Base-by-base conservation (phyloP, 1,139 yeast species). In the Pichia sp. region DNA sequence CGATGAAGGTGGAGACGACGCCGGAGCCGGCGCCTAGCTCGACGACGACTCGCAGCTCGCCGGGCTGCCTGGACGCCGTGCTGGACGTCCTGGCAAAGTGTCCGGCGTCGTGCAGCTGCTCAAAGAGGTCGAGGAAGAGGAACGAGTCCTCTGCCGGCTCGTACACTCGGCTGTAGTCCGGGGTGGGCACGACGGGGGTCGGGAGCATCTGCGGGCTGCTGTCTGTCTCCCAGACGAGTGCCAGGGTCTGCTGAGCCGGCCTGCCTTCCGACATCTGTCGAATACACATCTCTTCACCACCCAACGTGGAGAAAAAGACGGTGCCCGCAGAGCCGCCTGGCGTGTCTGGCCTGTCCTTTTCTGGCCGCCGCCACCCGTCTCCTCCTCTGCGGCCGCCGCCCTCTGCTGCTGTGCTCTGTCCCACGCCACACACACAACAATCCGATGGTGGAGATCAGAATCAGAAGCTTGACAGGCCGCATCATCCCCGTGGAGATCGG, bases 1-100 rank as follows among this genome's bases (percentile, higher is more conserved):
- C 80, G 11, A 90, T 62, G 66, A 93, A 93, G 0, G 96, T 78
- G 0, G 95, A 78, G 1, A 92, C 87, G 5, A 93, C 78, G 0
- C 98, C 99, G 0, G 97, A 83, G 0, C 99, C 99, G 3, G 92
- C 79, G 0, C 99, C 99, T 8, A 93, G 77, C 65, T 93, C 99
- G n/a, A 86, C 76, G 1, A 87, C 84, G 29, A 42, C 34, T n/a
- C 10, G 34, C 0, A 89, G 26, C 49, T 0, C 16, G 41, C 5
- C 29, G 8, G 16, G 41, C 8, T 5, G 41, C 10, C 41, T 5
- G n/a, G 95, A 87, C 0, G 31, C 29, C 26, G 67, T 51, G 23
- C 54, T 55, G 23, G 60, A 41, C n/a, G 55, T 31, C 57, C 76
- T 79, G 23, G 16, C 61, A 57, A 40, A 85, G 63, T 34, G 47